Evolutionary conservation across 371 early-diverging fungal species (phyloP), one percentile per base, ranked within the genome.

Genomic region (Apophysomyces elegans): DNA sequence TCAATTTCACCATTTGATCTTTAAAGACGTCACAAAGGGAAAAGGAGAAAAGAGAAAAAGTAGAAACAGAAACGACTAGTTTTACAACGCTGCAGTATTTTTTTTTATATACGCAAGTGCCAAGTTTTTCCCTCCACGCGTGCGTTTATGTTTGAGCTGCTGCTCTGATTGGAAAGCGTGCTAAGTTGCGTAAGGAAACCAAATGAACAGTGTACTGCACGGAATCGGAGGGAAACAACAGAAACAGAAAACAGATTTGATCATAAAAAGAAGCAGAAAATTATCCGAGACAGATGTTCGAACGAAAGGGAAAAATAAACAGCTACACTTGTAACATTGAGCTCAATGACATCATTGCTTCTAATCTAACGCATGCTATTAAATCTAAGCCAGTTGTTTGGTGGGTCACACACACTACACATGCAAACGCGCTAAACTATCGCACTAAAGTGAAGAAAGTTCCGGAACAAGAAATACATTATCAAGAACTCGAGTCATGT

Each of bases 1-100:
- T 66, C 44, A 77, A 57, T 39, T 39, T 61, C 60, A 59, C 58
- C 43, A 45, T 64, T 39, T 32, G 57, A 8, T n/a, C 9, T 41
- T 41, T 41, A 26, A 58, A 14, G 54, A n/a, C 16, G 47, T n/a
- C 12, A 2, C 26, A 35, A 12, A 59, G 18, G 43, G 41, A n/a
- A 12, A 59, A 43, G 43, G 41, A n/a, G 60, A 26, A 41, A 41
- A 38, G 2, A 8, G 36, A 32, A 11, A 59, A 41, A 37, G 35
- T 45, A 7, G 16, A 45, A 45, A 45, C 6, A 18, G 13, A 45
- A 43, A 12, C 12, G 46, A 13, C 8, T 13, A n/a, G 46, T 13
- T 50, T 50, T 7, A 21, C 21, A 21, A 21, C n/a, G n/a, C 8
- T 21, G 54, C 11, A 7, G 54, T 50, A 7, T 7, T 21, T 18